Evolutionary conservation across 306 rosid genomes (phyloP).

Genomic region (Corylus americana): DNA sequence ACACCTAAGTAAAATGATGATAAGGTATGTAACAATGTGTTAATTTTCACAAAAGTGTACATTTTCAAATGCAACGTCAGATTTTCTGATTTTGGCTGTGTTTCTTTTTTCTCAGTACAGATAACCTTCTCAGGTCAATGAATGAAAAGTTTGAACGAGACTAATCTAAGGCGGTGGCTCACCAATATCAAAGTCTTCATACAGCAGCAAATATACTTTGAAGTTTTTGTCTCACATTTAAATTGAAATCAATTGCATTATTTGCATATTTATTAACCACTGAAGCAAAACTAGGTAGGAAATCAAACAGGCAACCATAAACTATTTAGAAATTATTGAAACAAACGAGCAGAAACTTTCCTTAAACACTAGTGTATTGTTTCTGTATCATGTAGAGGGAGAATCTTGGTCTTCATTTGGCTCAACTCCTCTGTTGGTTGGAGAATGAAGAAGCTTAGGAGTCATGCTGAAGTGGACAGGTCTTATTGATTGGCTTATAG

Average conservation of each 20-base stretch:
- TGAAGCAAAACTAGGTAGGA: slow-evolving; percentile 9
- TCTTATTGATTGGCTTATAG: slow-evolving; percentile 43
- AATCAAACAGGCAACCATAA: slow-evolving; percentile 1
- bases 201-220: neutral
- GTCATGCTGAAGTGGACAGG: slow-evolving; percentile 54
- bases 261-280: neutral
- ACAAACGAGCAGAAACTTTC: neutral
- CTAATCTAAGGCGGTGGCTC: neutral
- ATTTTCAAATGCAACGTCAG: neutral
- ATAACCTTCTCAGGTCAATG: neutral
- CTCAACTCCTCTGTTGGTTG: slow-evolving; percentile 36
- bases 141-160: neutral
- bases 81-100: neutral
- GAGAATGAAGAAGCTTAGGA: slow-evolving; percentile 39
- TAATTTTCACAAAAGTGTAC: neutral
- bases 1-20: neutral
- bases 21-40: neutral
- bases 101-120: neutral
- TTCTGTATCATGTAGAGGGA: slow-evolving; percentile 43
- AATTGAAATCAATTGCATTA: neutral
- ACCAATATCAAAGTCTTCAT: neutral
- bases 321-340: neutral
- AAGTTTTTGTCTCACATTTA: neutral
- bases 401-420: slow-evolving; percentile 42
- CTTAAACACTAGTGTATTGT: neutral